Base-by-base conservation (phyloP, 176 grass and related monocot species). In the Ensete ventricosum region DNA sequence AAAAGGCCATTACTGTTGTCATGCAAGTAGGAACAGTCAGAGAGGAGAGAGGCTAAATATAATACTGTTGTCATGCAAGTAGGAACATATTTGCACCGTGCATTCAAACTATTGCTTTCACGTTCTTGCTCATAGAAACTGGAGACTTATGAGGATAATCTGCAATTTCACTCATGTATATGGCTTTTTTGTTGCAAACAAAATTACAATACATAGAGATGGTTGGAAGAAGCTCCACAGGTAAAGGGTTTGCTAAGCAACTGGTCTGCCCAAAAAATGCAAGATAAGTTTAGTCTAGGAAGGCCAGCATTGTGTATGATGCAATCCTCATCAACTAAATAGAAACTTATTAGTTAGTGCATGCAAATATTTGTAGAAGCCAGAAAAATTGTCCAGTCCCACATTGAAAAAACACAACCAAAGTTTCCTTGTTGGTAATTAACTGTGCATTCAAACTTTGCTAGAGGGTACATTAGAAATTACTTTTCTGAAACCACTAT, bases 211-310 rank as follows among this genome's bases (percentile, higher is more conserved):
- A 84, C 34, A 86, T 50, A 11, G 25, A 19, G 74, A 86, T 54
- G 13, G 81, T 86, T 8, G 81, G 79, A 21, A 84, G 55, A 84
- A 87, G 75, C 55, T 92, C 86, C 79, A 92, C 86, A n/a, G 90
- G 86, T 75, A 92, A 82, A 80, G 76, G 79, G 66, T 69, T 86
- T 52, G 90, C 81, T 72, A 89, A 86, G 81, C 89, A 92, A 77
- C 81, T 86, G 3, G 86, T 82, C 90, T 92, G 90, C 16, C 74
- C 69, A 62, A 80, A 79, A 43, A 49, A 9, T 12, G 26, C 55
- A 68, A 75, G 82, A 58, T n/a, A 51, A 71, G 43, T n/a, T 71
- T 50, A 26, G 53, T 55, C 22, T 14, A 73, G 12, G 14, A 69
- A 43, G 4, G 34, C 34, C 9, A 8, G 7, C 10, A 49, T 43